Evolutionary conservation across 164 flowering plant genomes (phyloP), one percentile per base, ranked within the genome.

Genomic region (Dillenia turbinata): DNA sequence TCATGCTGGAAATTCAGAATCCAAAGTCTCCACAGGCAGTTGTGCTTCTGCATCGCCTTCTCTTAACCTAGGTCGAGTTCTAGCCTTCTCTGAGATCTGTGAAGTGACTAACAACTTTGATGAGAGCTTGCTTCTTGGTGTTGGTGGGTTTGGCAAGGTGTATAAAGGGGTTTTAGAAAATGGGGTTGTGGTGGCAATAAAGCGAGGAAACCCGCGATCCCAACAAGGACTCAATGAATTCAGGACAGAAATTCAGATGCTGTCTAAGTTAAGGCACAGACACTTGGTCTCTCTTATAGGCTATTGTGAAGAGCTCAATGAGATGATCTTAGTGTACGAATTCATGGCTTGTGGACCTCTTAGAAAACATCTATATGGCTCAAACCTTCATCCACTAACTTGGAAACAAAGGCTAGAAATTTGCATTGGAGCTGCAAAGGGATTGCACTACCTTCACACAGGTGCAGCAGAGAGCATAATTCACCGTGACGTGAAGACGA

Each of bases 351-450:
- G 75, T 1, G 87, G 84, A 10, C 79, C 84, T 5, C 77, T 83
- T 12, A 57, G 84, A 19, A 77, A 69, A 44, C 80, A 78, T 56
- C 47, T 83, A 45, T 83, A 83, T 50, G 84, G 83, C 49, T 73
- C 83, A n/a, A 56, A 71, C 43, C 63, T 66, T 16, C 69, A 75
- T 3, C 69, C 80, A 9, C 76, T 82, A 22, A 26, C 79, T 13
- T 79, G 86, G 83, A 75, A 78, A 69, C 77, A 78, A 55, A 71
- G 83, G 68, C 82, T 82, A 47, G 76, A 76, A 62, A 78, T 79
- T 14, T 78, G 83, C 78, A 79, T 82, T 63, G 83, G 86, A 45
- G 83, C 83, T 33, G 82, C 86, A 12, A 79, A 76, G 62, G 86
- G 86, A 10, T 60, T 82, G 62, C 86, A 82, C 49, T 82, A 82